Evolutionary conservation across 345 rosid species (phyloP).

Genomic region (Brassica napus): Da-Ae NC_063452.1:53774001-53774500

Average conservation of each 20-base stretch:
- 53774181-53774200: slow-evolving; percentile 18
- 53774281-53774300: background rate
- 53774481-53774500: slow-evolving; percentile 32
- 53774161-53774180: slow-evolving; percentile 5
- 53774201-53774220: background rate
- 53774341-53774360: slow-evolving; percentile 11
- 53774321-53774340: slow-evolving; percentile 21
- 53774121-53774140: background rate
- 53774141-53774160: background rate
- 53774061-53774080: background rate
- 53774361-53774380: slow-evolving; percentile 36
- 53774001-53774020: background rate
- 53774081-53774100: background rate
- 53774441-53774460: slow-evolving; percentile 66
- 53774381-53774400: slow-evolving; percentile 60
- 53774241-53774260: slow-evolving; percentile 5
- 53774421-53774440: slow-evolving; percentile 49
- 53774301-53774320: slow-evolving; percentile 11
- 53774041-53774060: background rate
- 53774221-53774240: slow-evolving; percentile 3
- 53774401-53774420: slow-evolving; percentile 58
- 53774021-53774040: background rate
- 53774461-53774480: slow-evolving; percentile 48
- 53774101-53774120: background rate
- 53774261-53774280: slow-evolving; percentile 1